Base-by-base conservation (phyloP, 192 early-diverging fungal species). In the Backusella liffmaniae region DNA sequence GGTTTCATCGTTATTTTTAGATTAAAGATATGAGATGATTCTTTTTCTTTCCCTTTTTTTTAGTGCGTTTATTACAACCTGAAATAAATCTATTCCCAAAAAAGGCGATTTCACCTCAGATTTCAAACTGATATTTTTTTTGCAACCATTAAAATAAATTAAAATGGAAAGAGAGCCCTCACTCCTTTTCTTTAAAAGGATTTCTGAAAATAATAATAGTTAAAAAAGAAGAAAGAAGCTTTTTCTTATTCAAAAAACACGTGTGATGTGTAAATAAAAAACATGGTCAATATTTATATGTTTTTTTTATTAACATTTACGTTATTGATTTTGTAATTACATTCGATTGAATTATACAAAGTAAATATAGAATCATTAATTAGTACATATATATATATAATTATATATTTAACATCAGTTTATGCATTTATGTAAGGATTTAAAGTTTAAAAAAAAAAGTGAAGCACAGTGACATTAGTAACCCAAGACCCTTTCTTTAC, bases 141-240 rank as follows among this genome's bases (percentile, higher is more conserved):
- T 62, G 56, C 26, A 29, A 29, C 56, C 56, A 62, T 62, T 62
- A 62, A 62, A 62, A 62, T 62, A 29, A 10, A 62, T 62, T 62
- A 62, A 62, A 29, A 62, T 62, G 56, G 56, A 62, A 62, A 62
- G 7, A 62, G 56, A 62, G 4, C 56, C 12, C 21, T 62, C 56
- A 21, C 23, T 13, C n/a, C 56, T 62, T 62, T 62, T 62, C 56
- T 62, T 49, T 62, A 62, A 62, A 62, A 62, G 56, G 56, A 0
- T 4, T 23, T 29, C 56, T 62, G 12, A 62, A 62, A 26, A 62
- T 29, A 62, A 23, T 7, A 59, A 62, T 62, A 29, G 21, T 23
- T 49, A 49, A 49, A 44, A 44, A 49, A 21, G 46, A 49, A 49
- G 16, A n/a, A 49, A 49, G 18, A n/a, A 53, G 16, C 4, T 26